Percentiles rank a stretch among this genome's conserved stretches.
Evolutionary conservation across 352 stramenopile species (phyloP).

Genomic region (Phytophthora citricola): DNA sequence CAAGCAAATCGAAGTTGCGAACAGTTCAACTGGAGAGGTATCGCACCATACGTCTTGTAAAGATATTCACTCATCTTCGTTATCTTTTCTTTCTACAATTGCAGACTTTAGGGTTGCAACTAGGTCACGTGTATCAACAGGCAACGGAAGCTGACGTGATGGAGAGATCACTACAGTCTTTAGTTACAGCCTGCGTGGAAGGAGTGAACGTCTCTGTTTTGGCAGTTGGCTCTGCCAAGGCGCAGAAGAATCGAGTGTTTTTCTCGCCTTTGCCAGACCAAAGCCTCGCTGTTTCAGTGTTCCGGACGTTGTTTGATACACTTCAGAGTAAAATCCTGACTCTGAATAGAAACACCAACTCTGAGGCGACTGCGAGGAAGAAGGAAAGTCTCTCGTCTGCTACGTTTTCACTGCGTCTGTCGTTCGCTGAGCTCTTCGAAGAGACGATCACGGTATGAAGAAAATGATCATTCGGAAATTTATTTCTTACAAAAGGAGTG

Average conservation of each 20-base stretch:
- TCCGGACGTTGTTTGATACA: conserved; percentile 41
- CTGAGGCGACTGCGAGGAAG: not conserved
- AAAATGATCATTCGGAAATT: not conserved
- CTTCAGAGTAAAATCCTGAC: conserved; percentile 39
- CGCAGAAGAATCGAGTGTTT: conserved; percentile 45
- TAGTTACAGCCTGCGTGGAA: conserved; percentile 54
- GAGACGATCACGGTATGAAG: conserved; percentile 49
- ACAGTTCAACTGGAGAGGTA: conserved; percentile 43
- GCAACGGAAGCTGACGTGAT: conserved; percentile 48
- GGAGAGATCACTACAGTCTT: conserved; percentile 48
- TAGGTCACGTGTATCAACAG: conserved; percentile 57
- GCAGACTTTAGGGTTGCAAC: conserved; percentile 32
- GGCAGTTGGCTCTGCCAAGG: conserved; percentile 45
- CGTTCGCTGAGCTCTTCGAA: conserved; percentile 64
- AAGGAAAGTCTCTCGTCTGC: conserved; percentile 18
- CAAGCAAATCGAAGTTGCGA: conserved; percentile 44
- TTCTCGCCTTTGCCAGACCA: conserved; percentile 41
- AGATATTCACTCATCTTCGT: not conserved
- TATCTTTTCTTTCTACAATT: not conserved
- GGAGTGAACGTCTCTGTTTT: conserved; percentile 62
- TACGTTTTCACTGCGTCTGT: conserved; percentile 46
- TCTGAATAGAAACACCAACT: conserved; percentile 19
- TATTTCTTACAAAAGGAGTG: not conserved
- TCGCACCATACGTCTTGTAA: not conserved
- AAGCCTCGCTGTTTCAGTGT: conserved; percentile 38